Conservation (phyloP, 2,329 filamentous ascomycete genomes). For the Cladosporium oxysporum region DNA sequence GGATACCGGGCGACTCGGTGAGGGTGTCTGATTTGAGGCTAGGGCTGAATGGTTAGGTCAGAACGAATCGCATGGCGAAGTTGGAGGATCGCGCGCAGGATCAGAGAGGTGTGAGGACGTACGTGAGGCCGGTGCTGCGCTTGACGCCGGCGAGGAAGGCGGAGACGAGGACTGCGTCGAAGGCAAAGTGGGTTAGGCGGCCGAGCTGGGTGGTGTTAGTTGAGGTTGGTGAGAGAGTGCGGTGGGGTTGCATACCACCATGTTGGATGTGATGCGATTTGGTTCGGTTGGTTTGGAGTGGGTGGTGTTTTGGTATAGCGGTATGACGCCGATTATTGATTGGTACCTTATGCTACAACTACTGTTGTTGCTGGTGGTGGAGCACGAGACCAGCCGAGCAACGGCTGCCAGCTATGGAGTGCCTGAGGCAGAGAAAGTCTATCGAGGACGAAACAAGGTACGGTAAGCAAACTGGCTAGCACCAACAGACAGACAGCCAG, state of each 20-base stretch:
- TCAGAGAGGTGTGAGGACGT: slow-evolving; percentile 52
- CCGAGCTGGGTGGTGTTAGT: slow-evolving; percentile 79
- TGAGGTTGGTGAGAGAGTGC: slow-evolving; percentile 6
- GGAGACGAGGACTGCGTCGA: slow-evolving; percentile 95
- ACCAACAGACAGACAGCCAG: not conserved
- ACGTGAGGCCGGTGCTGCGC: slow-evolving; percentile 96
- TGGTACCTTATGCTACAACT: slow-evolving; percentile 6
- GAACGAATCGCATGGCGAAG: slow-evolving; percentile 22
- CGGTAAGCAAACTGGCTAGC: not conserved
- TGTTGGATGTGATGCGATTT: slow-evolving; percentile 20
- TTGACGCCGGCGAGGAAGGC: slow-evolving; percentile 96
- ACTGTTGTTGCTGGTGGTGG: not conserved
- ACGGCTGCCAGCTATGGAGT: not conserved
- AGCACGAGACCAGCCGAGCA: slow-evolving; percentile 15
- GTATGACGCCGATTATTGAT: slow-evolving; percentile 6
- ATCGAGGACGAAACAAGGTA: not conserved
- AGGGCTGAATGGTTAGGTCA: slow-evolving; percentile 57
- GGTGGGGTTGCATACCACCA: slow-evolving; percentile 26
- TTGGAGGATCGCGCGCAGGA: not conserved
- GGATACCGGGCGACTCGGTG: slow-evolving; percentile 78
- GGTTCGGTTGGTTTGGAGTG: not conserved
- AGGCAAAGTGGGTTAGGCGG: slow-evolving; percentile 89
- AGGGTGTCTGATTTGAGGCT: slow-evolving; percentile 88
- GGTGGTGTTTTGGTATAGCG: slow-evolving; percentile 7
- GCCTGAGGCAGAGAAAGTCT: not conserved